These are phyloP conservation scores for Quercus parvula DNA, from an alignment of 306 rosid species.

Conservation along the genomic window DNA sequence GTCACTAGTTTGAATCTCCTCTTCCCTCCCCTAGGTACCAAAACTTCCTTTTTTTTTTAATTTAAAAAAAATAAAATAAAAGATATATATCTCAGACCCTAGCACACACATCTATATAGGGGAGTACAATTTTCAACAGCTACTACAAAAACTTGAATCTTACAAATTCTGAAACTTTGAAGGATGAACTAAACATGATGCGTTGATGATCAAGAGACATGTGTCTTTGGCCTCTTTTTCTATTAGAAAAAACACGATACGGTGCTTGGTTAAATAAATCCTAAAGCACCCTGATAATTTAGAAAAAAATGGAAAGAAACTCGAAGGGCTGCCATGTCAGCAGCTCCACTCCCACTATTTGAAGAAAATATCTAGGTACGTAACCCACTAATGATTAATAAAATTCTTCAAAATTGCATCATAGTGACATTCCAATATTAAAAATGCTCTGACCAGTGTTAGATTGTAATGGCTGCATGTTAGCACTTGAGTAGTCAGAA, in stretches of 20 bases:
- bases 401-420: not conserved
- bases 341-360: not conserved
- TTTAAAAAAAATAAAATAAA: too few species aligned
- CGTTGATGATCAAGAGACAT: too few species aligned
- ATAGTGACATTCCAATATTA: not conserved
- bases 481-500: conserved; percentile 9
- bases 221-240: not conserved
- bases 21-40: too few species aligned
- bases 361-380: not conserved
- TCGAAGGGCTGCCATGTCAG: not conserved
- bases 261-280: not conserved
- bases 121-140: too few species aligned
- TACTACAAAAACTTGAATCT: too few species aligned
- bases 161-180: too few species aligned
- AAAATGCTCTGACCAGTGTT: not conserved
- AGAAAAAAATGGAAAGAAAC: not conserved
- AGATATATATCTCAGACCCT: too few species aligned
- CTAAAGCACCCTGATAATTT: not conserved
- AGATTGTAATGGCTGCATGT: not conserved
- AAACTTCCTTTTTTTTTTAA: too few species aligned
- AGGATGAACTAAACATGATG: too few species aligned
- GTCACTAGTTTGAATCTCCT: too few species aligned
- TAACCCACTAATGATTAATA: not conserved
- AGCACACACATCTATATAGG: too few species aligned
- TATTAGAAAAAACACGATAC: not conserved